These are phyloP conservation scores for Crassisporium funariophilum DNA, from an alignment of 768 basidiomycete species.

Conservation along the genomic window DNA sequence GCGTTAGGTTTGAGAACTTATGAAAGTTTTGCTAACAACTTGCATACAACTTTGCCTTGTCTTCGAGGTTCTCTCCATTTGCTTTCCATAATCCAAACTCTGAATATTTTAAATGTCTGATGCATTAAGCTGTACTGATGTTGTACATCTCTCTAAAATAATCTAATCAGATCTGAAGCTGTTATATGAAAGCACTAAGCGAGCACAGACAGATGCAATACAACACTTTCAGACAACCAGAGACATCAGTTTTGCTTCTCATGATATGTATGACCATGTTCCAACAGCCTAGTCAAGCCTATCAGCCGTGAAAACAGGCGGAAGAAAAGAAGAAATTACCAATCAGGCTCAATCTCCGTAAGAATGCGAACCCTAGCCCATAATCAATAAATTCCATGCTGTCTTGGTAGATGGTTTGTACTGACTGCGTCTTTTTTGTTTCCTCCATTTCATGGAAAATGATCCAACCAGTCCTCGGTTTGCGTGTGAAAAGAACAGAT, in stretches of 20 bases:
- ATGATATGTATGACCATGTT: slow-evolving; percentile 26
- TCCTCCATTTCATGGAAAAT: slow-evolving; percentile 96
- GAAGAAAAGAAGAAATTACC: slow-evolving; percentile 44
- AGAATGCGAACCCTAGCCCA: slow-evolving; percentile 80
- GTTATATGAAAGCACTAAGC: no score
- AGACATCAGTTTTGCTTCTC: slow-evolving; percentile 17
- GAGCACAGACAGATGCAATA: no score
- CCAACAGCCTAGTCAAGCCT: slow-evolving; percentile 19
- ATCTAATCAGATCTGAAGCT: no score
- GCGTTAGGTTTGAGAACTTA: no score
- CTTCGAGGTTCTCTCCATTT: no score
- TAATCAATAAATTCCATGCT: neutral
- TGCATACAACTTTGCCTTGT: no score
- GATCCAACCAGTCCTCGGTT: slow-evolving; percentile 90
- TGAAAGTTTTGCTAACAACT: no score
- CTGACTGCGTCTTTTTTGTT: slow-evolving; percentile 91
- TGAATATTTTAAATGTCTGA: no score
- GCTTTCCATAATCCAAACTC: no score
- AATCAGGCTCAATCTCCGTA: slow-evolving; percentile 95
- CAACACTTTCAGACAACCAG: no score
- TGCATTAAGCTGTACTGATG: no score
- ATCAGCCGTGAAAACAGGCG: neutral
- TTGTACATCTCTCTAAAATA: no score
- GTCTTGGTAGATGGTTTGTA: slow-evolving; percentile 1
- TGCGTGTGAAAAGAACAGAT: slow-evolving; percentile 91